These are phyloP conservation scores for Glomus cerebriforme DNA, from an alignment of 192 early-diverging fungal genomes.

Conservation along the genomic window DNA sequence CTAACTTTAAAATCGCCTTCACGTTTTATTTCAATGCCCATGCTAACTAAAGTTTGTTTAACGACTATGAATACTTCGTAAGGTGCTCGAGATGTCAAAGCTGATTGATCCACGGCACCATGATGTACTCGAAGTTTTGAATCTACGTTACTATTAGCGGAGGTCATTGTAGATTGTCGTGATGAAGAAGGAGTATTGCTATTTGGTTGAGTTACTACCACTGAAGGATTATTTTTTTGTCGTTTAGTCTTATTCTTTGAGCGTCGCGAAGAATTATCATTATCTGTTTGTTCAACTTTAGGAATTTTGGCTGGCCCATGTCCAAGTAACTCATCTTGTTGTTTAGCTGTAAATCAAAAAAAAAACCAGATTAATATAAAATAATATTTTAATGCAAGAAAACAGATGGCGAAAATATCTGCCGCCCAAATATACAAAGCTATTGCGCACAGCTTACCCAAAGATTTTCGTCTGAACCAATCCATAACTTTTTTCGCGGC, in stretches of 20 bases:
- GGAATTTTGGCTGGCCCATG: neutral
- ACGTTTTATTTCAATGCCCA: constrained; percentile 58
- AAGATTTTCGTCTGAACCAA: constrained; percentile 69
- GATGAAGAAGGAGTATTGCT: constrained; percentile 26
- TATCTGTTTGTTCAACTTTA: neutral
- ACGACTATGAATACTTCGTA: constrained; percentile 69
- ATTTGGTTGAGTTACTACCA: constrained; percentile 20
- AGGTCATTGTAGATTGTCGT: constrained; percentile 25
- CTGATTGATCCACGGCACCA: constrained; percentile 71
- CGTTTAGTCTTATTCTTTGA: neutral
- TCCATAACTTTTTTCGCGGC: constrained; percentile 72
- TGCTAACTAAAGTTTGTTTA: constrained; percentile 51
- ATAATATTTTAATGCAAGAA: neutral
- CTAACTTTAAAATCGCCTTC: constrained; percentile 62
- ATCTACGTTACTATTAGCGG: constrained; percentile 36
- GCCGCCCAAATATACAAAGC: neutral
- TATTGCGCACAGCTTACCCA: constrained; percentile 39
- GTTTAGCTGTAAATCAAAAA: constrained; percentile 26
- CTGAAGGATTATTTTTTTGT: constrained; percentile 17
- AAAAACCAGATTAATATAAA: neutral
- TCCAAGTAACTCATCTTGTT: constrained; percentile 7
- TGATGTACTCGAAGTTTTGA: constrained; percentile 71
- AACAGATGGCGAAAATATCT: too few relatives aligned
- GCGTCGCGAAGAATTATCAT: neutral
- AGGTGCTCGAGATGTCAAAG: constrained; percentile 65